Evolutionary conservation across 2,329 filamentous ascomycete genomes (phyloP).

Genomic region (Rutstroemia sp.): DNA sequence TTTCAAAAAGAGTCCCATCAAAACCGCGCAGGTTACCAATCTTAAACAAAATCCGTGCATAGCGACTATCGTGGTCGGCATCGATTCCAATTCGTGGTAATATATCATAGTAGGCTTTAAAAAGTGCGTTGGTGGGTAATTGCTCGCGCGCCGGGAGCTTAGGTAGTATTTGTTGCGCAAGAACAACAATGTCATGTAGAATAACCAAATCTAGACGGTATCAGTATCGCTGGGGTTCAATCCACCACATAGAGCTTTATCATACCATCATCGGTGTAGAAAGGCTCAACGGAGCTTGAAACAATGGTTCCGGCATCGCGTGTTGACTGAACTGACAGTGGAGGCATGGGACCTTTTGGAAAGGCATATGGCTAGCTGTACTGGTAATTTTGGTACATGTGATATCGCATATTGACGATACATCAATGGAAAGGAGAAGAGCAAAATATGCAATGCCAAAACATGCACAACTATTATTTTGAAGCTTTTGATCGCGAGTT

Average conservation of each 20-base stretch:
- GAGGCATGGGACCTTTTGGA: conserved; percentile 36
- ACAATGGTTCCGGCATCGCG: conserved; percentile 12
- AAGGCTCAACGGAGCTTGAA: conserved; percentile 30
- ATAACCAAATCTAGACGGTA: conserved; percentile 60
- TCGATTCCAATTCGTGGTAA: conserved; percentile 64
- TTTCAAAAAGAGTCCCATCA: conserved; percentile 52
- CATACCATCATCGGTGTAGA: conserved; percentile 56
- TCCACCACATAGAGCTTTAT: neutral
- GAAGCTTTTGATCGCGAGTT: neutral
- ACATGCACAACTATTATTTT: neutral
- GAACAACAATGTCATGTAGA: conserved; percentile 67
- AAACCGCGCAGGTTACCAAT: conserved; percentile 57
- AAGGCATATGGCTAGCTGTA: conserved; percentile 12
- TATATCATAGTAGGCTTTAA: conserved; percentile 71
- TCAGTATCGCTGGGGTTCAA: conserved; percentile 5
- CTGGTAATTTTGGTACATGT: conserved; percentile 14
- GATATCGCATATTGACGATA: conserved; percentile 28
- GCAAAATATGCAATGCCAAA: conserved; percentile 4
- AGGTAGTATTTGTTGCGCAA: conserved; percentile 58
- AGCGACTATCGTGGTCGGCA: conserved; percentile 65
- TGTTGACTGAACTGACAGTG: conserved; percentile 23
- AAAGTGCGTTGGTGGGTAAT: conserved; percentile 69
- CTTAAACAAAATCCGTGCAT: conserved; percentile 71
- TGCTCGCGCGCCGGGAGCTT: conserved; percentile 51
- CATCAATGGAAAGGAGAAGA: conserved; percentile 6